These are phyloP conservation scores for Zanthoxylum bungeanum DNA, from an alignment of 345 rosid species.

Conservation along the genomic window DNA sequence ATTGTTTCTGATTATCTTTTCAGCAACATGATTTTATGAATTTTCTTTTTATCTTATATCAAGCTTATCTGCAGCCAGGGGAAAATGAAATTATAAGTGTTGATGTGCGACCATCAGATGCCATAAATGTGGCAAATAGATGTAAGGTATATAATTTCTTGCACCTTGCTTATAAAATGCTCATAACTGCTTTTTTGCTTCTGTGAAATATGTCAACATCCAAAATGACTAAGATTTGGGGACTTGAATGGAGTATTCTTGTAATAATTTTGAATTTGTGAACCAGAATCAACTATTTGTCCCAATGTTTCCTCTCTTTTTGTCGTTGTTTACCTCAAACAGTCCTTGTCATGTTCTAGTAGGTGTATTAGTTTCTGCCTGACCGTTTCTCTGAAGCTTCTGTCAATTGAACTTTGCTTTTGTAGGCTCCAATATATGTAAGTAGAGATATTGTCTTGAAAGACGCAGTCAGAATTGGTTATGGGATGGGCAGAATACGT, in stretches of 20 bases:
- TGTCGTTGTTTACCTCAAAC: not conserved
- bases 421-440: constrained; percentile 87
- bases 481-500: constrained; percentile 50
- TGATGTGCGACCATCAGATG: constrained; percentile 91
- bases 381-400: constrained; percentile 6
- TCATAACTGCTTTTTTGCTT: not conserved
- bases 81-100: constrained; percentile 48
- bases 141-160: constrained; percentile 42
- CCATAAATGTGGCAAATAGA: constrained; percentile 73
- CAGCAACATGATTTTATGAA: not conserved
- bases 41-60: constrained; percentile 3
- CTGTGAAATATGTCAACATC: not conserved
- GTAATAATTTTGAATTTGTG: not conserved
- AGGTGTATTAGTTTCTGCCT: not conserved
- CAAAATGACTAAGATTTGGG: not conserved
- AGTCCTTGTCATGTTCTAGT: not conserved
- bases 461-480: constrained; percentile 76
- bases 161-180: not conserved
- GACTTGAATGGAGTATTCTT: not conserved
- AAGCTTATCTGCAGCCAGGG: constrained; percentile 60
- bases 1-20: constrained; percentile 11
- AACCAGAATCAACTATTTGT: not conserved
- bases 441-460: constrained; percentile 67
- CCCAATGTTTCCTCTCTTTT: not conserved
- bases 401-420: constrained; percentile 12